A percentile compares a stretch with the other conserved stretches of the same genome.
Evolutionary conservation across 2,329 filamentous ascomycete genomes (phyloP).

Genomic region (Endoconidiophora laricicola): DNA sequence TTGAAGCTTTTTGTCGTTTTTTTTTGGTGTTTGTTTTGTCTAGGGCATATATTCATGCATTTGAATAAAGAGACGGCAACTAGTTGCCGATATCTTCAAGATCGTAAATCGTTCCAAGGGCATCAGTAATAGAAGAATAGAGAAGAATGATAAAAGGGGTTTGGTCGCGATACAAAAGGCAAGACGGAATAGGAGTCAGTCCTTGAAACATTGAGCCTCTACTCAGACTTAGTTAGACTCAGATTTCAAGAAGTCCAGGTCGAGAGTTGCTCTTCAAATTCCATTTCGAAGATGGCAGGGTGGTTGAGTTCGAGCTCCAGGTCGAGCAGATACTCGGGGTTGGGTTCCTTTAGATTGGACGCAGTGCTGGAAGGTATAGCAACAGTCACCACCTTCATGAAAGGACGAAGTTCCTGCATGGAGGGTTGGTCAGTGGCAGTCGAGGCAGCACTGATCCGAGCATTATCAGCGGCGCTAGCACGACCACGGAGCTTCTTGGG

Average conservation of each 20-base stretch:
- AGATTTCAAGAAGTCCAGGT: background rate
- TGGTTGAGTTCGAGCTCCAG: background rate
- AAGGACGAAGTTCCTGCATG: slow-evolving; percentile 10
- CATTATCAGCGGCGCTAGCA: slow-evolving; percentile 15
- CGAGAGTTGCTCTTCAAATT: background rate
- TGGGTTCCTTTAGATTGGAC: slow-evolving; percentile 1
- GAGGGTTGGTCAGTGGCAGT: slow-evolving; percentile 6
- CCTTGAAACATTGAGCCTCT: background rate
- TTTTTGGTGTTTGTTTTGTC: background rate
- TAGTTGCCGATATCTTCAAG: background rate
- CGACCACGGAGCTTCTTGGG: slow-evolving; percentile 32
- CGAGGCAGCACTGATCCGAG: background rate
- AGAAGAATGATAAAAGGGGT: background rate
- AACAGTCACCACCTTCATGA: slow-evolving; percentile 4
- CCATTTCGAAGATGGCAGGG: background rate
- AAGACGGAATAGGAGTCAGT: too few species aligned
- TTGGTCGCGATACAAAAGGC: background rate
- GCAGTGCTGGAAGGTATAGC: background rate
- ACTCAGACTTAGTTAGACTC: background rate
- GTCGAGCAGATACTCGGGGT: background rate
- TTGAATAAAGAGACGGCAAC: background rate
- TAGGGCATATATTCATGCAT: slow-evolving; percentile 1
- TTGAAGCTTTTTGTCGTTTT: slow-evolving; percentile 2
- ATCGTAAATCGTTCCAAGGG: slow-evolving; percentile 4
- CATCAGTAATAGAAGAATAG: slow-evolving; percentile 1